Percentiles rank a stretch among this genome's conserved stretches.
phyloP scores from a whole-genome alignment of 345 rosid species.

The Lagerstroemia speciosa region DNA sequence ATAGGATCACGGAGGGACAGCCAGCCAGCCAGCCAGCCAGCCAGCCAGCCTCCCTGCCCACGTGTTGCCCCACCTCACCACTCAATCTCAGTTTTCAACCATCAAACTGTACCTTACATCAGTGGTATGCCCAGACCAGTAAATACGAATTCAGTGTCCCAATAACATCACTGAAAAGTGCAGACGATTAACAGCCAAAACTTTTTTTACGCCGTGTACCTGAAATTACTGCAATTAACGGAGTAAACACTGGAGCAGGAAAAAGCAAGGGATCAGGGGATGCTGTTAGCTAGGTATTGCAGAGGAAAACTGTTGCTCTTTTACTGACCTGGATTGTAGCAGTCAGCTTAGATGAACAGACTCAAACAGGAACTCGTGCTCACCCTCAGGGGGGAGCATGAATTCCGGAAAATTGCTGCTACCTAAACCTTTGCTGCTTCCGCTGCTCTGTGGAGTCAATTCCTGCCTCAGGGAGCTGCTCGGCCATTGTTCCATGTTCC shows the following conservation, averaged over 20 bases:
- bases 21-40: too few species aligned
- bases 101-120: too few species aligned
- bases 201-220: too few species aligned
- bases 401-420: conserved; percentile 4
- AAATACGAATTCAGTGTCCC: neutral
- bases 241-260: neutral
- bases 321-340: conserved; percentile 2
- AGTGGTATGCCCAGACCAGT: too few species aligned
- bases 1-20: too few species aligned
- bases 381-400: conserved; percentile 6
- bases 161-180: too few species aligned
- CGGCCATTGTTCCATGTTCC: conserved; percentile 11
- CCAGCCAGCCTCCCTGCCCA: too few species aligned
- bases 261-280: neutral
- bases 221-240: neutral
- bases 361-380: conserved; percentile 7
- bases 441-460: conserved; percentile 3
- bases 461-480: neutral
- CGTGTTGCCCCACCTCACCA: too few species aligned
- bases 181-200: too few species aligned
- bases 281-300: neutral
- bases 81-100: too few species aligned
- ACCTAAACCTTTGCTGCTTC: neutral
- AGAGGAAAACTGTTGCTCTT: neutral
- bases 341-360: conserved; percentile 8